Evolutionary conservation across 1,139 yeast genomes (phyloP).

Genomic region (Diutina ranongensis): DNA sequence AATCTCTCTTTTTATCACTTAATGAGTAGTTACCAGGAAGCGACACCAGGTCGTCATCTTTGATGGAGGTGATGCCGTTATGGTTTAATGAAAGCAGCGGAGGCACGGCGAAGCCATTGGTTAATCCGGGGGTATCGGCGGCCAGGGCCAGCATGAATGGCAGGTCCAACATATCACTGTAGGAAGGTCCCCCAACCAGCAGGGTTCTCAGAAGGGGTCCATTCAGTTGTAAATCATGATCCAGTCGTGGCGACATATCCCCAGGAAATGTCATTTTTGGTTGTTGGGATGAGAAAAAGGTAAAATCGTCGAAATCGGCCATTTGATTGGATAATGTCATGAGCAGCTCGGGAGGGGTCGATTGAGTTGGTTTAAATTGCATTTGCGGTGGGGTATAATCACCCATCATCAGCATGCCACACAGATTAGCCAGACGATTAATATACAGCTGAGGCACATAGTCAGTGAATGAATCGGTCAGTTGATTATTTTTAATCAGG

Average conservation of each 20-base stretch:
- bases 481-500: slow-evolving; percentile 18
- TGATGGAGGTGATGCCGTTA: neutral
- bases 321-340: slow-evolving; percentile 12
- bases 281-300: slow-evolving; percentile 2
- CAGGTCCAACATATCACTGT: neutral
- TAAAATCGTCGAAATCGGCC: slow-evolving; percentile 16
- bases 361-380: slow-evolving; percentile 19
- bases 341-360: slow-evolving; percentile 9
- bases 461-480: slow-evolving; percentile 28
- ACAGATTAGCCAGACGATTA: slow-evolving; percentile 15
- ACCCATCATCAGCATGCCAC: slow-evolving; percentile 21
- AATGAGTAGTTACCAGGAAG: slow-evolving; percentile 16
- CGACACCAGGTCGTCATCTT: neutral
- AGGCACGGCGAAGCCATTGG: slow-evolving; percentile 1
- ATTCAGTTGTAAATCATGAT: neutral
- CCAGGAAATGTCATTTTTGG: neutral
- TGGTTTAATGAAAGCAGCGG: neutral
- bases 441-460: slow-evolving; percentile 20
- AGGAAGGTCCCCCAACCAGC: neutral
- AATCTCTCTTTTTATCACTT: slow-evolving; percentile 37
- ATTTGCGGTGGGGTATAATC: slow-evolving; percentile 35
- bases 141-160: slow-evolving; percentile 2
- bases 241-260: neutral
- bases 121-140: neutral
- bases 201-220: neutral